Evolutionary conservation across 1,284 basidiomycete genomes (phyloP).

Genomic region (Puccinia polysora): DNA sequence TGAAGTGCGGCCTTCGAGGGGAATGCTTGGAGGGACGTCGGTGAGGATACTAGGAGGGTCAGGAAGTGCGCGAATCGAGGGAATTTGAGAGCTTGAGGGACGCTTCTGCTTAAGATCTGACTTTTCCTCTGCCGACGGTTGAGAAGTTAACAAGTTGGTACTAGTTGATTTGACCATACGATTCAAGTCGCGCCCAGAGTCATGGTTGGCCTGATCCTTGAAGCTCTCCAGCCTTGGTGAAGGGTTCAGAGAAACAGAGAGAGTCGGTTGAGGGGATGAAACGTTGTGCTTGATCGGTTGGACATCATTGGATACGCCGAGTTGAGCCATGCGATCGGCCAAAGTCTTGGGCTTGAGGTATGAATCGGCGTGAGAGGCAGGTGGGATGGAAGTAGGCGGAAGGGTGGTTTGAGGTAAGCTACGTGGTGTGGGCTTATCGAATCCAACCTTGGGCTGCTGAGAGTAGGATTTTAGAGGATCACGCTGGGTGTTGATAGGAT

Average conservation of each 20-base stretch:
- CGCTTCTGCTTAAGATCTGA: not conserved
- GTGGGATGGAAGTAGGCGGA: not conserved
- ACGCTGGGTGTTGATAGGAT: not conserved
- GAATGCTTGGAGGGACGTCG: not conserved
- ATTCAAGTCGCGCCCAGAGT: not conserved
- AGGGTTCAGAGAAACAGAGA: too few species aligned
- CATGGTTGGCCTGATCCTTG: not conserved
- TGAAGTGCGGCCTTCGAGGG: not conserved
- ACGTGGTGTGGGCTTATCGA: not conserved
- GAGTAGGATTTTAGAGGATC: not conserved
- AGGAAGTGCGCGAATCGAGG: not conserved
- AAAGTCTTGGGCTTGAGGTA: slow-evolving; percentile 41
- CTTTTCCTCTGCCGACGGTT: not conserved
- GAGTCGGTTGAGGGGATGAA: not conserved
- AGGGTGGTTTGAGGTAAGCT: slow-evolving; percentile 2
- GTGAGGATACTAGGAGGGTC: not conserved
- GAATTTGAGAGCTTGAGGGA: not conserved
- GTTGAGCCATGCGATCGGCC: slow-evolving; percentile 35
- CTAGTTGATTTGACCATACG: not conserved
- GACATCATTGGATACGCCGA: slow-evolving; percentile 32
- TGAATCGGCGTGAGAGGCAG: slow-evolving; percentile 9
- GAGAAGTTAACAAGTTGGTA: not conserved
- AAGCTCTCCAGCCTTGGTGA: slow-evolving; percentile 10
- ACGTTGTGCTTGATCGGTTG: slow-evolving; percentile 10
- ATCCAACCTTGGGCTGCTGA: not conserved